Percentiles rank a stretch among this genome's conserved stretches.
These are phyloP conservation scores for Neurospora hispaniola DNA, from an alignment of 495 filamentous ascomycete genomes.

Conservation along the genomic window DNA sequence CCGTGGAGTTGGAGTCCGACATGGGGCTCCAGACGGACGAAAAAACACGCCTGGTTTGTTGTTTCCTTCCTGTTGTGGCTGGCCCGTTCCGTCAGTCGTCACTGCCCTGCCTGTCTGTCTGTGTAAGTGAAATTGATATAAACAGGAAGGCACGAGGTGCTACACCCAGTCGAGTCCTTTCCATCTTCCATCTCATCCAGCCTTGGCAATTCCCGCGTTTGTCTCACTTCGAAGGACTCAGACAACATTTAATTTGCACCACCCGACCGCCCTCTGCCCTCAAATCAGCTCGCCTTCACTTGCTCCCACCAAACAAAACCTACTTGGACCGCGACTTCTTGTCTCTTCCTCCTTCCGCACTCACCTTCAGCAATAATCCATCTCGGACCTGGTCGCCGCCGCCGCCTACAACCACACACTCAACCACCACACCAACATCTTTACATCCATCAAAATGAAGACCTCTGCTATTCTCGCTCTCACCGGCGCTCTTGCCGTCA, in stretches of 20 bases:
- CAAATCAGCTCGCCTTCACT: neutral
- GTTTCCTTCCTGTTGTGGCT: neutral
- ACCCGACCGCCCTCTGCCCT: neutral
- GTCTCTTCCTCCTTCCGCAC: neutral
- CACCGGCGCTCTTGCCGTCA: slow-evolving; percentile 18
- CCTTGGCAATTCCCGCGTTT: neutral
- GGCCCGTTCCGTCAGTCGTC: neutral
- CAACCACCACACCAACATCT: slow-evolving; percentile 1
- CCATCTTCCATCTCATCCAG: neutral
- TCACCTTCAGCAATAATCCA: neutral
- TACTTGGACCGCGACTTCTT: neutral
- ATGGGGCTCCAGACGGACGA: neutral
- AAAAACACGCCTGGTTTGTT: neutral
- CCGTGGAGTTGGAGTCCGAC: neutral
- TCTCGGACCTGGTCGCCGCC: slow-evolving; percentile 1
- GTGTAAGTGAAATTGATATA: neutral
- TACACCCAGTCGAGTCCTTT: neutral
- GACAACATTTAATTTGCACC: slow-evolving; percentile 3
- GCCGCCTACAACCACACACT: neutral
- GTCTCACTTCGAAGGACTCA: neutral
- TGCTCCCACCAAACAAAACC: neutral
- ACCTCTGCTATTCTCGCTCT: slow-evolving; percentile 19
- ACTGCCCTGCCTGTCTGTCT: neutral
- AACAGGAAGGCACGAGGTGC: neutral
- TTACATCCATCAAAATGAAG: slow-evolving; percentile 30